phyloP scores from a whole-genome alignment of 768 basidiomycete species.

The Calocybe indica region DNA sequence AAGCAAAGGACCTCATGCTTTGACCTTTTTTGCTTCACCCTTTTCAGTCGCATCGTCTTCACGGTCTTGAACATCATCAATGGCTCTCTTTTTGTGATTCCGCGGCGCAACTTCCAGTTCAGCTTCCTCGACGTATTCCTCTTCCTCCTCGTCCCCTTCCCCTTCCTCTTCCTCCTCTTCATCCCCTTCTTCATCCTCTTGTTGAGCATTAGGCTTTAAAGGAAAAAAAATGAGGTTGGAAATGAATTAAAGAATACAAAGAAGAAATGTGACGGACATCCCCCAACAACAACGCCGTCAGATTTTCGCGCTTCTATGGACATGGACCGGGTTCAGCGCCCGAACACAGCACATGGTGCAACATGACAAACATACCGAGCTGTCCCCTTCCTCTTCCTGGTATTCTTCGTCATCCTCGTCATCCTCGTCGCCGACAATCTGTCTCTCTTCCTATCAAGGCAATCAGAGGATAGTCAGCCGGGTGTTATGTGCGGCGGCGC shows the following conservation, averaged over 20 bases:
- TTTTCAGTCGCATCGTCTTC: conserved; percentile 19
- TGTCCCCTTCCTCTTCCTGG: conserved; percentile 7
- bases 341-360: background rate
- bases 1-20: conserved; percentile 22
- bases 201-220: conserved; percentile 20
- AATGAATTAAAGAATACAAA: background rate
- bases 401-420: conserved; percentile 12
- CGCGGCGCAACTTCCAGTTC: conserved; percentile 8
- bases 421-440: conserved; percentile 9
- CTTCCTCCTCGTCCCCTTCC: conserved; percentile 17
- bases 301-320: conserved; percentile 5
- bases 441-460: conserved; percentile 5
- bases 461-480: background rate
- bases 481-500: background rate
- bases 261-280: conserved; percentile 7
- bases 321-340: background rate
- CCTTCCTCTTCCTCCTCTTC: conserved; percentile 28
- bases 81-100: conserved; percentile 28
- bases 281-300: conserved; percentile 14
- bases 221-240: background rate
- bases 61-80: conserved; percentile 23
- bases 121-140: conserved; percentile 11
- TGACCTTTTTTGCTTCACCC: conserved; percentile 34
- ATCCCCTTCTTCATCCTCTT: conserved; percentile 26
- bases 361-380: conserved; percentile 8